These are phyloP conservation scores for Mycena kentingensis DNA, from an alignment of 768 basidiomycete species.

Conservation along the genomic window DNA sequence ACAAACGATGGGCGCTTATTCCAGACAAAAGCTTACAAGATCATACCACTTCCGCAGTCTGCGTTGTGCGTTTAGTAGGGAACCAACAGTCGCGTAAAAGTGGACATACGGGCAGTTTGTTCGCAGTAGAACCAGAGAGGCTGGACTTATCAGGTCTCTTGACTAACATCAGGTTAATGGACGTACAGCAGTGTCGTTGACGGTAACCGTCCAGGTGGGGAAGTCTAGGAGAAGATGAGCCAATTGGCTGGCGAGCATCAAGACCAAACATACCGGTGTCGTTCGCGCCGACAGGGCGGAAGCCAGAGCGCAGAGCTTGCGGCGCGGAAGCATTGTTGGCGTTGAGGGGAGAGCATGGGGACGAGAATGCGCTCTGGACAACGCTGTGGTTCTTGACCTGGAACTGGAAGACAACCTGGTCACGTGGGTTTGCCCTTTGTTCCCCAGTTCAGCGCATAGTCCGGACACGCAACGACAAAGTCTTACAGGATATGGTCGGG, in stretches of 20 bases:
- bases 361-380: slow-evolving; percentile 61
- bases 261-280: too few relatives aligned
- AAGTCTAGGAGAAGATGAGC: too few relatives aligned
- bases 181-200: slow-evolving; percentile 32
- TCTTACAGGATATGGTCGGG: slow-evolving; percentile 44
- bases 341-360: slow-evolving; percentile 54
- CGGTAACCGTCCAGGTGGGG: slow-evolving; percentile 58
- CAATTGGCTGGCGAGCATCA: too few relatives aligned
- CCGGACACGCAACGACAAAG: neutral
- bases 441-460: neutral
- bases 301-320: slow-evolving; percentile 53
- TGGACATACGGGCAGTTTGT: slow-evolving; percentile 10
- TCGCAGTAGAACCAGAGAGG: slow-evolving; percentile 25
- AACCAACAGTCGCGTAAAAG: neutral
- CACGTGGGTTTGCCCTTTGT: slow-evolving; percentile 48
- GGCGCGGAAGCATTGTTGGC: slow-evolving; percentile 45
- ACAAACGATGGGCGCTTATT: too few relatives aligned
- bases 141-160: too few relatives aligned
- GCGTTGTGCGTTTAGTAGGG: slow-evolving; percentile 22
- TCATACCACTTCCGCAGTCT: slow-evolving; percentile 56
- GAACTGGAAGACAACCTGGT: slow-evolving; percentile 59
- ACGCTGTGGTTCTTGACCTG: slow-evolving; percentile 70
- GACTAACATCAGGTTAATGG: too few relatives aligned
- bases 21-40: slow-evolving; percentile 44
- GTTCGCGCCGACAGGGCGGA: slow-evolving; percentile 41